Base-by-base conservation (phyloP, 345 rosid species). In the Streptanthus diversifolius region DNA sequence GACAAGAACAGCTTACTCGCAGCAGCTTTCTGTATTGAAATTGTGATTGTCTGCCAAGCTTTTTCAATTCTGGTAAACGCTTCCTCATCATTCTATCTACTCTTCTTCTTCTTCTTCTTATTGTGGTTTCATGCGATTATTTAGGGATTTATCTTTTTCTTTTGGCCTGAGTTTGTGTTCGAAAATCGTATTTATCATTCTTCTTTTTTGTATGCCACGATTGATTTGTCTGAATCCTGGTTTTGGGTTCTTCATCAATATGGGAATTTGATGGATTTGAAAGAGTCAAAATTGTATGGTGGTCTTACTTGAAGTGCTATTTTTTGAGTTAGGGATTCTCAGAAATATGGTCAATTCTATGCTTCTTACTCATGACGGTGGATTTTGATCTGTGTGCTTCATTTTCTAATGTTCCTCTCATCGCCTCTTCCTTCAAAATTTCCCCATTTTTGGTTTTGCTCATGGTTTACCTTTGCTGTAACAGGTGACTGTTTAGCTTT, bases 261-360 rank as follows among this genome's bases (percentile, higher is more conserved):
- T 62, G 35, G 44, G 39, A 72, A 3, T 35, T 63, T 71, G n/a
- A 61, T 61, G 68, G 51, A 39, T 52, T 71, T 41, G 64, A 54
- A 63, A 41, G 55, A 63, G 56, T 72, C 56, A 41, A 22, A 72
- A 18, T 66, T 49, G 66, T 29, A 15, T 71, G 36, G 35, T 70
- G 59, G 57, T 70, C 66, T 71, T 60, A 60, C 75, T 61, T 18
- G 18, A 62, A 41, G 27, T 61, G 52, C 27, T 69, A 11, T 54
- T 18, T 41, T 3, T 5, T 8, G 17, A 36, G 58, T 21, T 69
- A 70, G 49, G 67, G 56, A 10, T 70, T 45, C 32, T 40, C 55
- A 13, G 14, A 59, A 10, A 14, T 14, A 58, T 14, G 29, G 25
- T n/a, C 68, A 59, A 17, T 15, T 60, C 48, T 49, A 12, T 30